Percentiles rank a stretch among this genome's conserved stretches.
Evolutionary conservation across 2,329 filamentous ascomycete genomes (phyloP).

Genomic region (Xylogone sp.): DNA sequence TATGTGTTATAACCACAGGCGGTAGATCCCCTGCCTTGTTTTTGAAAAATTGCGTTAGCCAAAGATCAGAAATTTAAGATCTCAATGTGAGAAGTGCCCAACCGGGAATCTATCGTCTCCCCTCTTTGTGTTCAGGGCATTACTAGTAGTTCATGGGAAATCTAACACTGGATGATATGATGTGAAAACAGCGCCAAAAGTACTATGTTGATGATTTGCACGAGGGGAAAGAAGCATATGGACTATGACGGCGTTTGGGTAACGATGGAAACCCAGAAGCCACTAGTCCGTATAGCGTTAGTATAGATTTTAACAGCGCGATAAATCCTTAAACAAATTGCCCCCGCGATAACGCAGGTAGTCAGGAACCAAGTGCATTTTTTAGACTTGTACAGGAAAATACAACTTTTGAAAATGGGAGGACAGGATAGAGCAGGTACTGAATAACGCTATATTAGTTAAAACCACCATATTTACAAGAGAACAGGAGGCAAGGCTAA

Average conservation of each 20-base stretch:
- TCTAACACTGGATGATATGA: neutral
- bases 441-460: conserved; percentile 9
- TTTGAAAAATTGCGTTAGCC: conserved; percentile 31
- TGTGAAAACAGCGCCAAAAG: neutral
- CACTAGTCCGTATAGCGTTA: neutral
- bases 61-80: conserved; percentile 26
- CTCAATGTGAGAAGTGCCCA: conserved; percentile 34
- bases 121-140: conserved; percentile 27
- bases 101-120: conserved; percentile 32
- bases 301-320: neutral
- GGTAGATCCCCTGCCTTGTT: conserved; percentile 29
- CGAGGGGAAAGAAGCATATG: too few relatives aligned
- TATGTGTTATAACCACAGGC: conserved; percentile 21
- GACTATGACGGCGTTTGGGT: neutral
- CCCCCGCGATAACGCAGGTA: neutral
- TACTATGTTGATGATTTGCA: neutral
- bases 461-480: conserved; percentile 14
- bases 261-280: neutral
- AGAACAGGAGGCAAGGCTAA: conserved; percentile 72
- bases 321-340: neutral
- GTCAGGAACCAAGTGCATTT: too few relatives aligned
- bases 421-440: conserved; percentile 65
- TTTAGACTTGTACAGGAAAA: too few relatives aligned
- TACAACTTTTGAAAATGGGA: conserved; percentile 49
- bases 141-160: neutral